A percentile compares a stretch with the other conserved stretches of the same genome.
Evolutionary conservation across 2,329 filamentous ascomycete species (phyloP).

Genomic region (Elsinoe ampelina): DNA sequence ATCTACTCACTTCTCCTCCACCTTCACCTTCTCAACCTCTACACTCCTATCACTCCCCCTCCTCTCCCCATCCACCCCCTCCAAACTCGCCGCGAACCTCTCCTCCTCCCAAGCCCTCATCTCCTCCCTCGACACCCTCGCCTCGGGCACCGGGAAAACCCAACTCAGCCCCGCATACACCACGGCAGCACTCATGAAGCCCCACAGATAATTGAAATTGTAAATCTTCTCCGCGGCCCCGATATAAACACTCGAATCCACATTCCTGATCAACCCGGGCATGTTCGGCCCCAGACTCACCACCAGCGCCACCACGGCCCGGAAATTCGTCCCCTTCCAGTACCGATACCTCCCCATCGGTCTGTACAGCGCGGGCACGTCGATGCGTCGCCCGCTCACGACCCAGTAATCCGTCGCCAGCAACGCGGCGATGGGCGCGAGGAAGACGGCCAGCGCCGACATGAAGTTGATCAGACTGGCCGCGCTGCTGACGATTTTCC

Average conservation of each 20-base stretch:
- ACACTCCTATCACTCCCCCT: background rate
- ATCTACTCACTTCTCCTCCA: background rate
- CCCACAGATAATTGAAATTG: conserved; percentile 56
- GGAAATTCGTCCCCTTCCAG: conserved; percentile 47
- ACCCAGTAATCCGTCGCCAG: conserved; percentile 54
- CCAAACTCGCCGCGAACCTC: background rate
- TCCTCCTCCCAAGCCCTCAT: background rate
- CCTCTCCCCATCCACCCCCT: background rate
- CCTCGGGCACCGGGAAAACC: background rate
- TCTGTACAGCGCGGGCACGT: conserved; percentile 39
- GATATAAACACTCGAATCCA: conserved; percentile 10
- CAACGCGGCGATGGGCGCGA: conserved; percentile 54
- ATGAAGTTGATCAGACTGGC: conserved; percentile 48
- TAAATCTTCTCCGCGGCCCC: conserved; percentile 18
- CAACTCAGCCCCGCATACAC: conserved; percentile 42
- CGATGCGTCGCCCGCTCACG: conserved; percentile 41
- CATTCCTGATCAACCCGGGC: conserved; percentile 35
- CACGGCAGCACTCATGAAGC: conserved; percentile 46
- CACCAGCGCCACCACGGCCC: conserved; percentile 49
- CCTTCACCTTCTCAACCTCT: background rate
- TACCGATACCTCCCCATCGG: conserved; percentile 45
- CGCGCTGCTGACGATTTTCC: conserved; percentile 56
- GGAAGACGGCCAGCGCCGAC: conserved; percentile 55
- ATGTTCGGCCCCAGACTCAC: conserved; percentile 48
- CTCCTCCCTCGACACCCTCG: background rate